A percentile compares a stretch with the other conserved stretches of the same genome.
phyloP scores from a whole-genome alignment of 1,139 yeast species.

The Magnusiomyces sp. region DNA sequence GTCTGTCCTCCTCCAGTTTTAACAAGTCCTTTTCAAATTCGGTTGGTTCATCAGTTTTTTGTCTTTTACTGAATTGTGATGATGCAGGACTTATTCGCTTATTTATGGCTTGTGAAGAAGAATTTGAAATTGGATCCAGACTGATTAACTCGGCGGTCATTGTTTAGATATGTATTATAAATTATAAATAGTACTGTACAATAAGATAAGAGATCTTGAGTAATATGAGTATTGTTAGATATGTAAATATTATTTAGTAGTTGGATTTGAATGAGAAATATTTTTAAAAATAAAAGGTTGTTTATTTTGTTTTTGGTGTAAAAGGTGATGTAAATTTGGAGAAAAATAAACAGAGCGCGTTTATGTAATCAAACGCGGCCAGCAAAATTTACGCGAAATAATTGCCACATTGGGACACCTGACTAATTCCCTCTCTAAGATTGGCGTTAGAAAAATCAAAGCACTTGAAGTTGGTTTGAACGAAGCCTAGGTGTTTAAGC shows the following conservation, averaged over 20 bases:
- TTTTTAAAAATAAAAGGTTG: not conserved
- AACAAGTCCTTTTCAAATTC: constrained; percentile 44
- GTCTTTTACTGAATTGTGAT: constrained; percentile 7
- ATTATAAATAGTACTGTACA: too few relatives aligned
- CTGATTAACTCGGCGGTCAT: too few relatives aligned
- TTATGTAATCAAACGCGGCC: constrained; percentile 1
- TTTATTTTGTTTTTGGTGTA: constrained; percentile 1
- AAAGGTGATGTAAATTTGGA: not conserved
- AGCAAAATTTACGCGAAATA: constrained; percentile 2
- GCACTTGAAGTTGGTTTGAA: too few relatives aligned
- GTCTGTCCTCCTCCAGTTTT: constrained; percentile 34
- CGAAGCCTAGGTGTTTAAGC: too few relatives aligned
- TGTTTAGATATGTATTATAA: too few relatives aligned
- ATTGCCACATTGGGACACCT: not conserved
- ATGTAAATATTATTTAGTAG: too few relatives aligned
- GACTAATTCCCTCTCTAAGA: too few relatives aligned
- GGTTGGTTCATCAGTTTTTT: constrained; percentile 16
- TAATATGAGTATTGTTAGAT: too few relatives aligned
- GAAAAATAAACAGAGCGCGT: constrained; percentile 4
- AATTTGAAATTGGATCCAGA: too few relatives aligned
- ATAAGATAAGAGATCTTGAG: too few relatives aligned
- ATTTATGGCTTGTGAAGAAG: not conserved
- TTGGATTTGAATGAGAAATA: not conserved
- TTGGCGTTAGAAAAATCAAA: too few relatives aligned
- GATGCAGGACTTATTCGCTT: constrained; percentile 1